Evolutionary conservation across 768 basidiomycete species (phyloP), one percentile per base, ranked within the genome.

Genomic region (Podaxis pistillaris): DNA sequence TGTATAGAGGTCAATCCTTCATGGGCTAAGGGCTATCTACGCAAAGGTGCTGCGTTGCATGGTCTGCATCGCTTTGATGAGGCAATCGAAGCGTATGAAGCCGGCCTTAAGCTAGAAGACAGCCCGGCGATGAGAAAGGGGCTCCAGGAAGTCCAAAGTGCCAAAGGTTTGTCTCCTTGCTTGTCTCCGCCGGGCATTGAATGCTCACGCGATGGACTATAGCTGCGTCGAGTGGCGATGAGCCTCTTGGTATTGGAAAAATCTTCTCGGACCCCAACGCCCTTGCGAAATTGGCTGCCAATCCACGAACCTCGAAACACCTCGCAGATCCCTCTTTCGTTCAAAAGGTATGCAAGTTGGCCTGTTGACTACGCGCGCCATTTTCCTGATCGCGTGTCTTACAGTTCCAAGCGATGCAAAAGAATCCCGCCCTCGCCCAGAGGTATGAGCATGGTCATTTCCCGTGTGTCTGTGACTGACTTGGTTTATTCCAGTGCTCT

Each of bases 31-130:
- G 94, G 95, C 5, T 94, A 89, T 77, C 90, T 89, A 15, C 85
- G 96, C 61, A 94, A 94, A 72, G 96, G 96, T 51, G 95, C 96
- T 54, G 96, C 96, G 28, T 76, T 97, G 63, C 96, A 97, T 69
- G 96, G 96, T 36, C 80, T 85, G 38, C 81, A 82, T 62, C 79
- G 82, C 72, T 96, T 85, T 69, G 90, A 88, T 62, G 93, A 95
- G 15, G 94, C 94, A 6, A 89, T 96, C 66, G 79, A 83, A 60
- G 86, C 89, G 7, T 96, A 96, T 75, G 87, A 96, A 69, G 76
- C 78, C 28, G 96, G 95, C 19, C 78, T 97, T 46, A 85, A 90
- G 69, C 73, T 89, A 56, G 96, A 96, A 73, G 90, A 91, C 68
- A 91, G 86, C 68, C 87, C 92, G 19, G 87, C 89, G 8, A 80